Percentiles rank a stretch among this genome's conserved stretches.
Conservation (phyloP, 1,139 yeast genomes). For the Zygoascus hellenicus region DNA sequence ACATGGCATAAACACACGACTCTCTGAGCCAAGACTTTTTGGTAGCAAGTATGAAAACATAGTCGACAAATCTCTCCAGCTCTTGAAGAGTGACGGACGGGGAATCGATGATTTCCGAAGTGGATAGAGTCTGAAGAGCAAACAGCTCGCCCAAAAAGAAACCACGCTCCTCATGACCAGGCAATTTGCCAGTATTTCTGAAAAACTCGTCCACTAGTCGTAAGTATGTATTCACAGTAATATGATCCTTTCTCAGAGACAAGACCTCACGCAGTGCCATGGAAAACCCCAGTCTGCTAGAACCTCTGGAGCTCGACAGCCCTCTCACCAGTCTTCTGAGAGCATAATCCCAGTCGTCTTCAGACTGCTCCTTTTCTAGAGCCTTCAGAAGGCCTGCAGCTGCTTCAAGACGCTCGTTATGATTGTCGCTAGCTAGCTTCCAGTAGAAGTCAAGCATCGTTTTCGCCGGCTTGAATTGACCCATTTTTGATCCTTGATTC, state of each 20-base stretch:
- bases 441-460: conserved; percentile 58
- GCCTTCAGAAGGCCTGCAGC: conserved; percentile 65
- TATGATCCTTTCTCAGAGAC: conserved; percentile 38
- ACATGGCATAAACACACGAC: conserved; percentile 66
- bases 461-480: neutral
- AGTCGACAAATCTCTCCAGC: conserved; percentile 38
- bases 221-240: conserved; percentile 41
- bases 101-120: conserved; percentile 45
- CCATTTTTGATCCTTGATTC: no score
- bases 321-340: conserved; percentile 74
- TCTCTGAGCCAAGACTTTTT: conserved; percentile 84
- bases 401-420: conserved; percentile 64
- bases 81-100: conserved; percentile 29
- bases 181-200: conserved; percentile 42
- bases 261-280: conserved; percentile 78
- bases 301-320: conserved; percentile 70
- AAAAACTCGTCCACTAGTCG: conserved; percentile 42
- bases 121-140: conserved; percentile 72
- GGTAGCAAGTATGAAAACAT: conserved; percentile 53
- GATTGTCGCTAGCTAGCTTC: conserved; percentile 69
- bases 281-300: conserved; percentile 84
- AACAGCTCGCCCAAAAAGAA: conserved; percentile 76
- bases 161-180: conserved; percentile 81
- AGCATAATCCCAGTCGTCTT: conserved; percentile 76
- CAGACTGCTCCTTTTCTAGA: conserved; percentile 38